These are phyloP conservation scores for Prunella vulgaris DNA, from an alignment of 257 asterid genomes.

Conservation along the genomic window DNA sequence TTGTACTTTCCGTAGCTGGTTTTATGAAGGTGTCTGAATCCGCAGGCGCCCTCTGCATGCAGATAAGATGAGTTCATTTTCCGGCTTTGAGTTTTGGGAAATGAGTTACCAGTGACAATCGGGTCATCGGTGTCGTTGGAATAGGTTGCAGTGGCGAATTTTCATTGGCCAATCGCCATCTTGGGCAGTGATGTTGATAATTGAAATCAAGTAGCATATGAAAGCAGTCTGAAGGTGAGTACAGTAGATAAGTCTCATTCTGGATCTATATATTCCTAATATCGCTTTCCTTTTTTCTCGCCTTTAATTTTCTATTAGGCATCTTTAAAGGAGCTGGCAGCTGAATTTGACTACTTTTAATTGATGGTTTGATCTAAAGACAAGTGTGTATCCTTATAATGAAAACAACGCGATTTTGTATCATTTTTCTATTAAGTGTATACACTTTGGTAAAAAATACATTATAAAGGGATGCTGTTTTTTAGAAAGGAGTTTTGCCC, in stretches of 20 bases:
- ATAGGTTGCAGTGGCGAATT: constrained; percentile 29
- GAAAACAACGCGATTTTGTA: background rate
- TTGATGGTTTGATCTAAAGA: background rate
- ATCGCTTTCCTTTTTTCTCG: background rate
- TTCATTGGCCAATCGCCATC: constrained; percentile 20
- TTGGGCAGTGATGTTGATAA: constrained; percentile 1
- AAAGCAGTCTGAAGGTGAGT: background rate
- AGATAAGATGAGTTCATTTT: background rate
- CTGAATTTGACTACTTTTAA: background rate
- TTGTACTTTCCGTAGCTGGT: constrained; percentile 30
- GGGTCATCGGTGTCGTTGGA: constrained; percentile 24
- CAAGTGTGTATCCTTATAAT: background rate
- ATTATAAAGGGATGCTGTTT: no score
- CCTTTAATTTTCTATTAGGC: background rate
- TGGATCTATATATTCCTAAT: background rate
- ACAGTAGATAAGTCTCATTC: background rate
- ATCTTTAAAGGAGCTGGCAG: background rate
- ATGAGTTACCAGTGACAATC: constrained; percentile 16
- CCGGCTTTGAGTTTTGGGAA: background rate
- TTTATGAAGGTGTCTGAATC: constrained; percentile 29
- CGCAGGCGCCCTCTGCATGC: constrained; percentile 33
- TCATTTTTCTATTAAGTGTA: background rate
- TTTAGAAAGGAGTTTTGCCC: no score
- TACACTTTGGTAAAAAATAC: background rate
- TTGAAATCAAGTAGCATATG: constrained; percentile 19